These are phyloP conservation scores for Histomonas meleagridis DNA, from an alignment of 208 protist species.

Conservation along the genomic window DNA sequence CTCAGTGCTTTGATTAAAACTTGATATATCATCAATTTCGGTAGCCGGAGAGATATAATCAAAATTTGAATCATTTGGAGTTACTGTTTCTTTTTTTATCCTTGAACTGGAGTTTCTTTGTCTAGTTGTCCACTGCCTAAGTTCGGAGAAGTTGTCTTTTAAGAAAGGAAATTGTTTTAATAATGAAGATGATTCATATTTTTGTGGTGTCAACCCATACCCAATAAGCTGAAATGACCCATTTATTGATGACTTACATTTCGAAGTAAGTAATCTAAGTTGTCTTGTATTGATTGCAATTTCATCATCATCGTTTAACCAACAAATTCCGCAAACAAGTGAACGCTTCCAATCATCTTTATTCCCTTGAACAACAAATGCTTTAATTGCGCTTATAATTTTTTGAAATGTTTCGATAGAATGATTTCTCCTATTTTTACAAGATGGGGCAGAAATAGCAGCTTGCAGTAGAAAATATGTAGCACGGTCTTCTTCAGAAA, in stretches of 20 bases:
- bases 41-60: no score
- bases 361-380: not conserved
- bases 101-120: not conserved
- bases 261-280: not conserved
- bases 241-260: not conserved
- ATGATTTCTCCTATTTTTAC: conserved; percentile 2
- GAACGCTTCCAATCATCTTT: not conserved
- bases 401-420: not conserved
- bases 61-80: no score
- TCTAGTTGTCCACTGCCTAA: not conserved
- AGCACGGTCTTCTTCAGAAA: no score
- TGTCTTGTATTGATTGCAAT: not conserved
- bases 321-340: not conserved
- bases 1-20: no score
- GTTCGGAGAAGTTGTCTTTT: not conserved
- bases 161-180: not conserved
- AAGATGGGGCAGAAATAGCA: no score
- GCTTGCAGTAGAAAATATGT: no score
- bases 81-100: no score
- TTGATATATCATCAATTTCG: no score
- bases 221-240: not conserved
- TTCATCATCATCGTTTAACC: not conserved
- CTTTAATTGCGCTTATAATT: not conserved
- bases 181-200: no score
- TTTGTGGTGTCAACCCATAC: no score